Evolutionary conservation across 306 rosid genomes (phyloP), one percentile per base, ranked within the genome.

Genomic region (Mimosa bimucronata): DNA sequence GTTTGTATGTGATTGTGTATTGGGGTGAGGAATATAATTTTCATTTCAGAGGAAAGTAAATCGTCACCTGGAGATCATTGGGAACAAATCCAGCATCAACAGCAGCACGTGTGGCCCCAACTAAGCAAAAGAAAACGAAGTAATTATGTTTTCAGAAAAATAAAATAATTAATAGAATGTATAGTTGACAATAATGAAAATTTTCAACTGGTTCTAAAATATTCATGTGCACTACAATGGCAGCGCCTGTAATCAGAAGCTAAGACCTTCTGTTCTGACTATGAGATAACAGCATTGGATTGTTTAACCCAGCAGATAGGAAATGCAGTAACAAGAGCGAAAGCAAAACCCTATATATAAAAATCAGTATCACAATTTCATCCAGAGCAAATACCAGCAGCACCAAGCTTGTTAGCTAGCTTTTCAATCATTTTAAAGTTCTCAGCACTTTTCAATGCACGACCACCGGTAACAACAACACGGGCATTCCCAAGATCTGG

Each of bases 51-150:
- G 79, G 76, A 76, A 74, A 80, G 34, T 37, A 77, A 58, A 66
- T 72, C 26, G 69, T 85, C 65, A 92, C 98, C 98, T 94, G 98
- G 79, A 94, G 87, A 41, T 94, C 98, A 82, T 94, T 94, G 26
- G 95, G 90, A 85, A 94, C 98, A 86, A 85, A 94, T 75, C 95
- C 98, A 2, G 95, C 97, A 85, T 94, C 98, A 82, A 94, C 98
- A 79, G 98, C 98, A 74, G 98, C 98, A 50, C 97, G 95, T 38
- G 97, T 92, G 50, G 98, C 98, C 40, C 98, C 98, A 86, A 91
- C 98, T 92, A 65, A 29, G 78, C 26, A 86, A 77, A 83, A 75
- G 31, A 81, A 66, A 85, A 85, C 29, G 62, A 82, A 80, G 45
- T 78, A 55, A 66, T 72, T 76, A 80, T 42, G 81, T 72, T 75